Conservation (phyloP, 257 asterid species). For the Ocimum tenuiflorum region DNA sequence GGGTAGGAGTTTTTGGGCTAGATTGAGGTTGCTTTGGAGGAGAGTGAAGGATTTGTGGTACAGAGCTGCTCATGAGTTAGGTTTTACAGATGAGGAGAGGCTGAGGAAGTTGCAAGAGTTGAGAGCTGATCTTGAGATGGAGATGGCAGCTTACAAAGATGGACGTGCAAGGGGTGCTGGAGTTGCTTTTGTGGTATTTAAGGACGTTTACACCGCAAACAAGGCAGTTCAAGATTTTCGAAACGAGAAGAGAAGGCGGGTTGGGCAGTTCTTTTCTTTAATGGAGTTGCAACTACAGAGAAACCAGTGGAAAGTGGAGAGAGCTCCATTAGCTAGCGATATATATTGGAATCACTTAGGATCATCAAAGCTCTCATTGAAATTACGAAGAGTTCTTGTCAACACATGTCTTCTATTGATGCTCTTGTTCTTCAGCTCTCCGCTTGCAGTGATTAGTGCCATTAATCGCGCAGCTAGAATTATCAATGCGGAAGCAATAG, state of each 20-base stretch:
- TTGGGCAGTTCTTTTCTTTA: constrained; percentile 82
- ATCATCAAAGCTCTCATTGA: constrained; percentile 75
- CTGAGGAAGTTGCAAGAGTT: constrained; percentile 83
- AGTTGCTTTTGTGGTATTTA: constrained; percentile 89
- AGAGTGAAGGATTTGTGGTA: constrained; percentile 58
- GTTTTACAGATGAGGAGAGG: constrained; percentile 85
- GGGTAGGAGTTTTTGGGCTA: constrained; percentile 38
- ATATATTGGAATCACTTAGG: constrained; percentile 97
- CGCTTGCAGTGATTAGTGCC: constrained; percentile 82
- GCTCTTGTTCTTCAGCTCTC: constrained; percentile 96
- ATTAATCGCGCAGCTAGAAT: constrained; percentile 77
- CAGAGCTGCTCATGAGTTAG: constrained; percentile 50
- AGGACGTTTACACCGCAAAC: constrained; percentile 84
- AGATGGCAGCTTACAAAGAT: constrained; percentile 96
- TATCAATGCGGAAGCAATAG: constrained; percentile 91
- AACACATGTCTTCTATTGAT: constrained; percentile 69
- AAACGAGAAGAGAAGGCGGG: constrained; percentile 71
- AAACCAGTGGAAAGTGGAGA: constrained; percentile 94
- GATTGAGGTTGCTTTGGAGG: constrained; percentile 36
- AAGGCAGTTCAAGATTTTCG: constrained; percentile 88
- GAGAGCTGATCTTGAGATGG: constrained; percentile 98
- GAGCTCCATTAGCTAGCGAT: constrained; percentile 95
- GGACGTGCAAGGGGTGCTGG: constrained; percentile 97
- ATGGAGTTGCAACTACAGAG: constrained; percentile 84
- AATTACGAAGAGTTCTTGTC: constrained; percentile 66